These are phyloP conservation scores for Neocucurbitaria cava DNA, from an alignment of 2,329 filamentous ascomycete genomes.

Conservation along the genomic window DNA sequence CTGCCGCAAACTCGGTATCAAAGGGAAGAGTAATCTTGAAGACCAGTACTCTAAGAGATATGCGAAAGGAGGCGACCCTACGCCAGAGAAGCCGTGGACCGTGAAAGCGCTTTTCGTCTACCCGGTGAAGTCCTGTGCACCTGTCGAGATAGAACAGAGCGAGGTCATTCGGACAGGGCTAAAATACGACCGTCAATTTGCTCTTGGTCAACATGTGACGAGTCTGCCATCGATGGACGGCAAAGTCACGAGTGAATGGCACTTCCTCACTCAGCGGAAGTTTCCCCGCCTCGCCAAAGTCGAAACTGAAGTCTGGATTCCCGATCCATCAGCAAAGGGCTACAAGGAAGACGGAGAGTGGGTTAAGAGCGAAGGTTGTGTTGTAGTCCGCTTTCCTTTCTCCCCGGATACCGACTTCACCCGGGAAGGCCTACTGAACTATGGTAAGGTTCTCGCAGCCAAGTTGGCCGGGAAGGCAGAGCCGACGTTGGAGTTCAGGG, in stretches of 20 bases:
- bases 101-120: conserved; percentile 79
- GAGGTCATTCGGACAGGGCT: conserved; percentile 73
- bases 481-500: conserved; percentile 68
- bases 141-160: conserved; percentile 73
- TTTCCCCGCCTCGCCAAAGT: conserved; percentile 76
- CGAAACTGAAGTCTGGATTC: conserved; percentile 70
- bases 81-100: conserved; percentile 41
- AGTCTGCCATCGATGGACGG: conserved; percentile 54
- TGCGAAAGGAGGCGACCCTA: conserved; percentile 38
- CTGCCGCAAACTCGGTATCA: conserved; percentile 61
- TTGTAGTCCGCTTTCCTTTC: conserved; percentile 71
- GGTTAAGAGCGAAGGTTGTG: conserved; percentile 63
- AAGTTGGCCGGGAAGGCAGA: conserved; percentile 51
- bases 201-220: conserved; percentile 71
- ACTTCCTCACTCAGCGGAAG: conserved; percentile 73
- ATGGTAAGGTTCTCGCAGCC: conserved; percentile 43
- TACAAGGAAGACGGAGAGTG: conserved; percentile 59
- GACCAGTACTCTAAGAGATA: conserved; percentile 65
- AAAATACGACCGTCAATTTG: conserved; percentile 82
- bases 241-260: conserved; percentile 61
- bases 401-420: conserved; percentile 45
- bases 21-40: conserved; percentile 58
- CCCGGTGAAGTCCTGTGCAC: conserved; percentile 82
- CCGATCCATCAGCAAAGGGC: conserved; percentile 64
- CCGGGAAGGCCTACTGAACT: conserved; percentile 40